Evolutionary conservation across 805 yeast genomes (phyloP).

Genomic region (Barnettozyma populi): DNA sequence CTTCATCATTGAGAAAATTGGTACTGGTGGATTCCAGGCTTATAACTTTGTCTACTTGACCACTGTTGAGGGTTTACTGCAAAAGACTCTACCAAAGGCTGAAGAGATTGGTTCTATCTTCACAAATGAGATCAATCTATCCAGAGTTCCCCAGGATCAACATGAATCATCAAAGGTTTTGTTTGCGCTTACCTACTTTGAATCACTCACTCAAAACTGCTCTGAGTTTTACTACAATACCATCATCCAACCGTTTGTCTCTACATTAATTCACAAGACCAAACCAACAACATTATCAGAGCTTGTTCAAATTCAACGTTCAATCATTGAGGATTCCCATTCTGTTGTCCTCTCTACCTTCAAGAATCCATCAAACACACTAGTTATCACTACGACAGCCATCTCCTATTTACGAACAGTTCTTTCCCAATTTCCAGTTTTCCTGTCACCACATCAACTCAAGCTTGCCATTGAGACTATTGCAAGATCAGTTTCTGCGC

Average conservation of each 20-base stretch:
- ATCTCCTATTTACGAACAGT: conserved; percentile 41
- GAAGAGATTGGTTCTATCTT: conserved; percentile 27
- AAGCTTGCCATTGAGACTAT: conserved; percentile 52
- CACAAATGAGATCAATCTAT: conserved; percentile 22
- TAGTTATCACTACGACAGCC: conserved; percentile 21
- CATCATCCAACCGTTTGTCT: conserved; percentile 26
- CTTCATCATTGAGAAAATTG: conserved; percentile 47
- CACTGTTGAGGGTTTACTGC: conserved; percentile 37
- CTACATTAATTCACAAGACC: conserved; percentile 15
- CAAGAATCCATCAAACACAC: conserved; percentile 19
- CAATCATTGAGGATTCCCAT: conserved; percentile 56
- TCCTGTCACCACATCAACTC: conserved; percentile 49
- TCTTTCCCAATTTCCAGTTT: conserved; percentile 49
- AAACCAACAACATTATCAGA: conserved; percentile 9
- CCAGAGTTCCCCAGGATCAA: conserved; percentile 15
- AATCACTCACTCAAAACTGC: conserved; percentile 27
- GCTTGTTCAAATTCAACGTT: conserved; percentile 15
- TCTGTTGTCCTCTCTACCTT: conserved; percentile 45
- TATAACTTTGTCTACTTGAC: conserved; percentile 56
- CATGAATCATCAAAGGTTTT: conserved; percentile 25
- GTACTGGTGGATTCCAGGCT: conserved; percentile 59
- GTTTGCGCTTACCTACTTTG: conserved; percentile 28
- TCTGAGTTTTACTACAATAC: conserved; percentile 33
- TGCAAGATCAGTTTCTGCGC: conserved; percentile 39
- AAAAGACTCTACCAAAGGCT: conserved; percentile 23